Base-by-base conservation (phyloP, 2,329 filamentous ascomycete species). In the Ambrosiella cleistominuta region DNA sequence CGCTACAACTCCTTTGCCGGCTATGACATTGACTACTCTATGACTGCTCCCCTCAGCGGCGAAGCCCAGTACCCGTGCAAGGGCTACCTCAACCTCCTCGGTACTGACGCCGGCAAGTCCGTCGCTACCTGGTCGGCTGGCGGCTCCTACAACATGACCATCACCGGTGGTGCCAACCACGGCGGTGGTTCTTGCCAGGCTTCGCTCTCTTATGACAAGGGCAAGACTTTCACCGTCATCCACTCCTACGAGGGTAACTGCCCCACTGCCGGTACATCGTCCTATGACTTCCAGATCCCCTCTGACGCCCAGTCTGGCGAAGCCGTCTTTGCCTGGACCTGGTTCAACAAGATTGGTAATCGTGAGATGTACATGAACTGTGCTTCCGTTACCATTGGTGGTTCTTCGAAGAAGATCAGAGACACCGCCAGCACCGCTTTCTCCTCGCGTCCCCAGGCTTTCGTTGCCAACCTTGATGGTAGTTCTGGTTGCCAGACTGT, bases 281-380 rank as follows among this genome's bases (percentile, higher is more conserved):
- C 70, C 58, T 86, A 83, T 68, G 70, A 76, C 63, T 90, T 90
- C 68, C 78, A 73, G 38, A 70, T 90, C 38, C 86, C 86, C 7
- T 68, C 70, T 1, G 80, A 83, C 63, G 79, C 80, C 1, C 79
- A 80, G n/a, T 65, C 69, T 61, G 73, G 69, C 69, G 77, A 82
- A 39, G 83, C 80, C 59, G 68, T 90, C 50, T 77, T 90, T 55
- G 80, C 81, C 42, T 91, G 87, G 87, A 81, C 80, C 35, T 87
- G 83, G 83, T 83, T 86, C 71, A 88, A 88, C 73, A 73, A 81
- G 63, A 70, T 85, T 45, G 86, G 86, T 35, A 89, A 89, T 70
- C 78, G 86, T 53, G 86, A 91, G 68, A 86, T 86, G 79, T 93
- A 93, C 76, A 88, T 88, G 83, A 88, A 88, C 71, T 93, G 87